phyloP scores from a whole-genome alignment of 129 eudicot genomes.

The Flaveria brownii region DNA sequence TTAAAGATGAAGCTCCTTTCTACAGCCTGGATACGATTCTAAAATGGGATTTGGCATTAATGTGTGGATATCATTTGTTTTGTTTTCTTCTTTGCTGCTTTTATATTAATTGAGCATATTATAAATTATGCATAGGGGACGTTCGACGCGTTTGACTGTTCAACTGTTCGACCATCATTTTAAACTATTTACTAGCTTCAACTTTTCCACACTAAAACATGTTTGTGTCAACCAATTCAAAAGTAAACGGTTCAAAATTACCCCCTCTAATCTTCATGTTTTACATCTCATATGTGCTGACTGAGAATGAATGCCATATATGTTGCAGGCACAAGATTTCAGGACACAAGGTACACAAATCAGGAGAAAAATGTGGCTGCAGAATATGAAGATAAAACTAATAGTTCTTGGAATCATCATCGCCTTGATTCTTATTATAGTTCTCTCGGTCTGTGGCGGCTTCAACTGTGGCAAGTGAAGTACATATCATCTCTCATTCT shows the following conservation, averaged over 20 bases:
- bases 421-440: conserved; percentile 49
- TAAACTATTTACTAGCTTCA: neutral
- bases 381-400: conserved; percentile 68
- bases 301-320: neutral
- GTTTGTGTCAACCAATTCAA: neutral
- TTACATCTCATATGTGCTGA: neutral
- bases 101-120: neutral
- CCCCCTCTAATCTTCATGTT: neutral
- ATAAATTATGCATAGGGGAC: neutral
- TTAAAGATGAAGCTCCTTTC: neutral
- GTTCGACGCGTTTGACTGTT: neutral
- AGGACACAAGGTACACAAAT: conserved; percentile 68
- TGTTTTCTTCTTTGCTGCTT: neutral
- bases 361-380: conserved; percentile 66
- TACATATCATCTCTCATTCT: conserved; percentile 1
- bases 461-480: conserved; percentile 57
- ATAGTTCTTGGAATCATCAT: conserved; percentile 52
- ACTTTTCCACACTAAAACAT: neutral
- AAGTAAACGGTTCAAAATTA: neutral
- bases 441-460: conserved; percentile 55
- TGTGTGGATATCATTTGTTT: neutral
- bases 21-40: neutral
- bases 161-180: neutral
- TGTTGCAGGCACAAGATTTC: conserved; percentile 65
- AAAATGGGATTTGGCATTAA: neutral